phyloP scores from a whole-genome alignment of 139 green algal species.

The Micractinium conductrix region DNA sequence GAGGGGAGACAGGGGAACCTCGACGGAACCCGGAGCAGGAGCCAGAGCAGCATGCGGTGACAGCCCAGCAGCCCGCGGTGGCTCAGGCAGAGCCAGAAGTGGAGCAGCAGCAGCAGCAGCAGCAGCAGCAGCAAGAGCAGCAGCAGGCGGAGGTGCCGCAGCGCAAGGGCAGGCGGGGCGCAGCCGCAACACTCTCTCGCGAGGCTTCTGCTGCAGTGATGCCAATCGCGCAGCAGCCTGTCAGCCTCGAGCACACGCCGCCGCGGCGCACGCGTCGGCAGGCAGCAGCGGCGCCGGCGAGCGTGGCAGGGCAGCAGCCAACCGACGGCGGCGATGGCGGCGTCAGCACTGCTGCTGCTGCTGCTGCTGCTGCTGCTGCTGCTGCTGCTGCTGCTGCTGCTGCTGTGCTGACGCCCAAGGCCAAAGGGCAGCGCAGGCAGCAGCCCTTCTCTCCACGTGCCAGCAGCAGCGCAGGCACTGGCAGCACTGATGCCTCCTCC shows the following conservation, averaged over 20 bases:
- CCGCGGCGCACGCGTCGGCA: not conserved
- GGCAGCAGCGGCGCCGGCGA: not conserved
- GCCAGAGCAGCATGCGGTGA: not conserved
- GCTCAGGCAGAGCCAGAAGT: not conserved
- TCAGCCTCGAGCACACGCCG: not conserved
- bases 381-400: not conserved
- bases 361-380: not conserved
- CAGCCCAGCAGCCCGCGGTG: not conserved
- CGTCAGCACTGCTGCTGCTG: not conserved
- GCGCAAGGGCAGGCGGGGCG: not conserved
- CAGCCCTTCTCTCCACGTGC: not conserved
- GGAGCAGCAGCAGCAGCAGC: not conserved
- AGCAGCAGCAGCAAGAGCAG: not conserved
- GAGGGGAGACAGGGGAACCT: too few species aligned
- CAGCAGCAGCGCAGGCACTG: slow-evolving; percentile 1
- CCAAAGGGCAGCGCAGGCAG: not conserved
- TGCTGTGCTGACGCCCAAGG: not conserved
- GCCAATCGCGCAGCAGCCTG: not conserved
- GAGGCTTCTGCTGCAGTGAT: not conserved
- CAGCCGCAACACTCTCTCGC: not conserved
- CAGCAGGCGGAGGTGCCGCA: not conserved
- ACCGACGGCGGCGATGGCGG: not conserved
- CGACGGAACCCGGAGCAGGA: not conserved
- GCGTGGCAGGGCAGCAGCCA: not conserved
- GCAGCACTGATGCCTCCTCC: not conserved